Conservation (phyloP, 192 early-diverging fungal genomes). For the Coemansia umbellata region DNA sequence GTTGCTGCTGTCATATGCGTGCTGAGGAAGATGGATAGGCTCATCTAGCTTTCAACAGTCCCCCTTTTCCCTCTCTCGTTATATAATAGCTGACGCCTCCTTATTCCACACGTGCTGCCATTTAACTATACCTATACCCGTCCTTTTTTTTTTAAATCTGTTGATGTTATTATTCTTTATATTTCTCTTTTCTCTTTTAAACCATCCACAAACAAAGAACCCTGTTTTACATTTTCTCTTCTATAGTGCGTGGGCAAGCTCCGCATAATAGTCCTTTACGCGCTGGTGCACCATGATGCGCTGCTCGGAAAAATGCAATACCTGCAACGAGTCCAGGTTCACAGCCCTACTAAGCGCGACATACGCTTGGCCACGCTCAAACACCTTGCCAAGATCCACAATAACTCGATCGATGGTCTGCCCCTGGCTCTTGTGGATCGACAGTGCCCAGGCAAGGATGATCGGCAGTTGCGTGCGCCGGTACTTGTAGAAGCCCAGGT, state of each 20-base stretch:
- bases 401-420: conserved; percentile 74
- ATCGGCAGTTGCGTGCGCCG: conserved; percentile 62
- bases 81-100: neutral
- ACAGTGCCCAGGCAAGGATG: conserved; percentile 81
- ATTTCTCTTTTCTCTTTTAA: neutral
- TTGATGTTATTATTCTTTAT: neutral
- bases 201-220: neutral
- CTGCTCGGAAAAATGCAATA: conserved; percentile 59
- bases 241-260: conserved; percentile 31
- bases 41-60: conserved; percentile 47
- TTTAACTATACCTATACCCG: too few species aligned
- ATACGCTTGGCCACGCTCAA: conserved; percentile 85
- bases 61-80: neutral
- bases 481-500: conserved; percentile 41
- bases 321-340: conserved; percentile 64
- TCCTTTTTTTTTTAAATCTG: neutral
- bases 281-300: conserved; percentile 71
- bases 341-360: conserved; percentile 80
- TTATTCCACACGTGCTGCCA: too few species aligned
- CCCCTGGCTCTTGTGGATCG: conserved; percentile 86
- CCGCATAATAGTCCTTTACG: conserved; percentile 65
- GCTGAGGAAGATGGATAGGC: conserved; percentile 84
- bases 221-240: too few species aligned
- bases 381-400: conserved; percentile 71
- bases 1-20: conserved; percentile 80